Percentiles rank a stretch among this genome's conserved stretches.
Evolutionary conservation across 495 filamentous ascomycete genomes (phyloP).

Genomic region (Rhizodiscina lignyota): DNA sequence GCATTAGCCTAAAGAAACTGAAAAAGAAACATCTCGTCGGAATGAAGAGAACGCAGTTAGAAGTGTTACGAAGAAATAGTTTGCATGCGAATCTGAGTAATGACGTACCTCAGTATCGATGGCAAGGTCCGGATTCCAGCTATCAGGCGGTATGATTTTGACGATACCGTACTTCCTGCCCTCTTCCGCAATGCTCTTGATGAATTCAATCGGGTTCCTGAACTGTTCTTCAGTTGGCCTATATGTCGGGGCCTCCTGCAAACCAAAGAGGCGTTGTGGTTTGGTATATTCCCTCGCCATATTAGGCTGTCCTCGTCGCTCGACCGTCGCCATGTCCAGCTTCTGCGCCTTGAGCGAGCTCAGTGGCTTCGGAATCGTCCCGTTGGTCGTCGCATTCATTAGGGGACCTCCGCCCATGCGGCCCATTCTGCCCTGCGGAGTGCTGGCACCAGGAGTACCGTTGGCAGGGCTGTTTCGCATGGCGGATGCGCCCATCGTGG

Average conservation of each 20-base stretch:
- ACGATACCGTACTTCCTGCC: slow-evolving; percentile 76
- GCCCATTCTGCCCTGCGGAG: slow-evolving; percentile 2
- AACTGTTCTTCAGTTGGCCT: slow-evolving; percentile 86
- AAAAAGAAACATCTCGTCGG: too few relatives aligned
- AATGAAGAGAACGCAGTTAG: slow-evolving; percentile 1
- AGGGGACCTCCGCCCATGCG: neutral
- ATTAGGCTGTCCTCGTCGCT: slow-evolving; percentile 67
- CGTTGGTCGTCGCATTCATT: neutral
- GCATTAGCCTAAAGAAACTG: too few relatives aligned
- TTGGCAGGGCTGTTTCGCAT: neutral
- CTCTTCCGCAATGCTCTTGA: slow-evolving; percentile 74
- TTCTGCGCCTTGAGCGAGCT: slow-evolving; percentile 54
- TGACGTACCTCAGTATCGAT: slow-evolving; percentile 92
- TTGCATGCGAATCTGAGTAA: too few relatives aligned
- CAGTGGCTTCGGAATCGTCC: slow-evolving; percentile 28
- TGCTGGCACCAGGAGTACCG: slow-evolving; percentile 1
- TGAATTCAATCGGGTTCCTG: slow-evolving; percentile 83
- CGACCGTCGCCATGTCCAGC: slow-evolving; percentile 78
- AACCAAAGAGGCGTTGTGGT: slow-evolving; percentile 58
- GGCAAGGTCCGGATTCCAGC: slow-evolving; percentile 87
- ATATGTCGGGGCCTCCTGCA: slow-evolving; percentile 85
- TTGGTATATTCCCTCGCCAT: slow-evolving; percentile 60
- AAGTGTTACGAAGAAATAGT: slow-evolving; percentile 1
- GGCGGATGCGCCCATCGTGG: neutral
- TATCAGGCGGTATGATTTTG: slow-evolving; percentile 86